Base-by-base conservation (phyloP, 2,329 filamentous ascomycete genomes). In the Zalaria sp. region DNA sequence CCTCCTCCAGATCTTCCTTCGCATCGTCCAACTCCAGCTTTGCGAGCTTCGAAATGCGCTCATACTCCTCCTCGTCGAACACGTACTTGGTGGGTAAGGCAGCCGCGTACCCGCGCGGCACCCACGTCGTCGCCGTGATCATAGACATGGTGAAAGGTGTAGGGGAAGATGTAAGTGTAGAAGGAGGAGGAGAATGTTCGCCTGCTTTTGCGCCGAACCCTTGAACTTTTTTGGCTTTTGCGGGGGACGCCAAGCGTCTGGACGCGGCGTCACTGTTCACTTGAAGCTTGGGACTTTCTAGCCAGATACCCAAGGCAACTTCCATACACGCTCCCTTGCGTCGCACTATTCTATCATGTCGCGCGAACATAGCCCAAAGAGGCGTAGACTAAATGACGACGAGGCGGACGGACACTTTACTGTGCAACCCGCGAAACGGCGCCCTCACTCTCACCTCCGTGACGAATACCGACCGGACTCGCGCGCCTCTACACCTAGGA, bases 11-110 rank as follows among this genome's bases (percentile, higher is more conserved):
- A 56, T 91, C 88, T 27, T 88, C 83, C 56, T 89, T 81, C 26
- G 91, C 91, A 63, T 96, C 91, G 56, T 95, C 85, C 28, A 95
- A 74, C 64, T 93, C 82, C 37, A 70, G 57, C 48, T 69, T 68
- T n/a, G 67, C 67, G 27, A 70, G 61, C 53, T 69, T 63, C 29
- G 65, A 61, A 46, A 71, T 71, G 41, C 68, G 61, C 45, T 62
- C 63, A 47, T 66, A 70, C 48, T 71, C 68, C 48, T 68, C 67
- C 43, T 70, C 67, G 56, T 70, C 65, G 51, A 71, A 68, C 29
- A 61, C 58, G 46, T 69, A 70, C 52, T 66, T 66, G 5, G 60
- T 62, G 0, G 68, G 68, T 42, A 68, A 67, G 34, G 65, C 63
- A 27, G 67, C 66, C 41, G 68, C 66, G 50, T 66, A 66, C 11